phyloP scores from a whole-genome alignment of 176 grass and related monocot species.

The Oryza brachyantha region DNA sequence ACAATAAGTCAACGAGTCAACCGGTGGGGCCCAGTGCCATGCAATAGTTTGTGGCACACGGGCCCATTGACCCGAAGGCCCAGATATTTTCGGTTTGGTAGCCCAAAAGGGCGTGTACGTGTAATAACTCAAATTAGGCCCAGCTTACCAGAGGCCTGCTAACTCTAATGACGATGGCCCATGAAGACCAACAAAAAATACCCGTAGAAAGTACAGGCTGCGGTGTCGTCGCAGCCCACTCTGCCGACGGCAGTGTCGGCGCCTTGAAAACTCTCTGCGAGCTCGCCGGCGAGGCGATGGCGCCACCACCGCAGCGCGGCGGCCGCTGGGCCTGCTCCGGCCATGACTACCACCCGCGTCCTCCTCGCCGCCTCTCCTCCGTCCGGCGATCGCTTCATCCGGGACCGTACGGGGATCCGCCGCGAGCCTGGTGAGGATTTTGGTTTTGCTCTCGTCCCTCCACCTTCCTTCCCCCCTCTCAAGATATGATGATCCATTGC shows the following conservation, averaged over 20 bases:
- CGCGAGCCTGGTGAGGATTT: slow-evolving; percentile 11
- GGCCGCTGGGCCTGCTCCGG: background rate
- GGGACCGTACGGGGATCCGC: background rate
- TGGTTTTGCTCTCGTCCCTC: too few species aligned
- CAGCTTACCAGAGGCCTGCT: too few species aligned
- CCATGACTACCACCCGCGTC: background rate
- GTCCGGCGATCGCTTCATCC: background rate
- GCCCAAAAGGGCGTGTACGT: background rate
- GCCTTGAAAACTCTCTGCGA: background rate
- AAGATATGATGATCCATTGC: background rate
- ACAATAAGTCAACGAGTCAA: too few species aligned
- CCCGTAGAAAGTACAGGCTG: background rate
- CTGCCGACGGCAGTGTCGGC: too few species aligned
- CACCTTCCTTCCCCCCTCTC: background rate
- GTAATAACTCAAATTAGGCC: too few species aligned
- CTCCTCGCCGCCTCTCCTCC: too few species aligned
- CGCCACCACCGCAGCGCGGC: too few species aligned
- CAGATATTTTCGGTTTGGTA: background rate
- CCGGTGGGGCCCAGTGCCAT: too few species aligned
- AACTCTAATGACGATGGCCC: too few species aligned
- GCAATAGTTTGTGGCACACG: too few species aligned
- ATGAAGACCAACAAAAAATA: too few species aligned
- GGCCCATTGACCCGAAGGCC: background rate
- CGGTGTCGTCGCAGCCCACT: too few species aligned
- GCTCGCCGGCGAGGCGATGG: background rate